Base-by-base conservation (phyloP, 2,329 filamentous ascomycete genomes). In the Chrysoporthe puriensis region DNA sequence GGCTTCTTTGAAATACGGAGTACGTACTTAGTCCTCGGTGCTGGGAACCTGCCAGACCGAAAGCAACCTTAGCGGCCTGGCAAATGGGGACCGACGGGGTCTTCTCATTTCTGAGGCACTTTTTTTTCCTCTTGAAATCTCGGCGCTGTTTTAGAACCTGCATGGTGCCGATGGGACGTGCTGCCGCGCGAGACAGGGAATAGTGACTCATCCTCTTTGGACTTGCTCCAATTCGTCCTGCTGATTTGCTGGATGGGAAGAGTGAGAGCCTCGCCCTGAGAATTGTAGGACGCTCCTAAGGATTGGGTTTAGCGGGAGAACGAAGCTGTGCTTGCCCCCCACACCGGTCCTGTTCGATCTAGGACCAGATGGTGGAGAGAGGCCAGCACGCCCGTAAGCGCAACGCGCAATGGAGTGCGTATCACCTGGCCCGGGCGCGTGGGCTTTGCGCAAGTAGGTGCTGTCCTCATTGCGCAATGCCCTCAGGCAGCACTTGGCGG, bases 141-240 rank as follows among this genome's bases (percentile, higher is more conserved):
- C 36, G 40, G 57, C 56, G 58, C 43, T 61, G 58, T 61, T 61
- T 61, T 21, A 61, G 42, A 46, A 44, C 42, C 26, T 44, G 54
- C 54, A 57, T 57, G 54, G 48, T 32, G 26, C 26, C 32, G 26
- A 36, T 57, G 52, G 52, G 32, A 57, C 52, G 52, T 40, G n/a
- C 40, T 44, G n/a, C 40, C 57, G 32, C 40, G n/a, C 32, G 40
- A 32, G 60, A 59, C 60, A 63, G 65, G 65, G 61, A 63, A 62
- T n/a, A 32, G 56, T 67, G 66, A 67, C 66, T 67, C 66, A 67
- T 54, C 4, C 14, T 44, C 32, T 46, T 14, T 18, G 36, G 63
- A 46, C 57, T 64, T 56, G 43, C 34, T 32, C 8, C 44, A 60
- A 60, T 65, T 60, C 54, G 21, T 34, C 13, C 16, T 44, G 16